Base-by-base conservation (phyloP, 495 filamentous ascomycete genomes). In the Parachaetomium inaequale region DNA sequence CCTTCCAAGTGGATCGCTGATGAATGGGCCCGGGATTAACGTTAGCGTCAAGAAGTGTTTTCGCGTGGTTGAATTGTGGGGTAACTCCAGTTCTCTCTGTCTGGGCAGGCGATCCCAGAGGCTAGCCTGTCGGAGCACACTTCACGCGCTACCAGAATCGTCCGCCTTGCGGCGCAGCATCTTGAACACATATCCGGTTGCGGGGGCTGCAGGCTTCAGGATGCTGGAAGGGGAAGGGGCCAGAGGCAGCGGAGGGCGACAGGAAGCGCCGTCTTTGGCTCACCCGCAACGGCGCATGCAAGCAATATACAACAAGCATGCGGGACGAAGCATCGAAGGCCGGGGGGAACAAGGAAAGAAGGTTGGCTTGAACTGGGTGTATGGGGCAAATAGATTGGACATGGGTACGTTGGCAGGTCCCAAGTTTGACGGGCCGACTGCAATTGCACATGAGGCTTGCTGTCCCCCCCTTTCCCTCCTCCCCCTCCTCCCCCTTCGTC, bases 301-400 rank as follows among this genome's bases (percentile, higher is more conserved):
- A 54, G 63, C 64, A 72, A 67, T 72, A 65, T 70, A 63, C 47
- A 34, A 51, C 58, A 32, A 61, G 52, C 53, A 53, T 62, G 36
- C 40, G 43, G 63, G 54, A 65, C 50, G 61, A 61, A 50, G 61
- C 59, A 63, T 63, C 57, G 65, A 51, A 42, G 32, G 28, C 45
- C 38, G 32, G 58, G 61, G 64, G 62, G 54, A 63, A 57, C 56
- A 66, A 47, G 62, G 56, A 66, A 65, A 65, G 63, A 65, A 70
- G 67, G 56, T 60, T 66, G 38, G 61, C 63, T 59, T 58, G 56
- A 62, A 67, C 62, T 64, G 43, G 59, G 19, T 38, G 61, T 51
- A 63, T 66, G 68, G 65, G 49, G 53, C 60, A 65, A 65, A 73
- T 73, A 69, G 63, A 73, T 71, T 73, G 68, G 43, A 32, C 55